Base-by-base conservation (phyloP, 1,284 basidiomycete genomes). In the Boletus semigastroideus region DNA sequence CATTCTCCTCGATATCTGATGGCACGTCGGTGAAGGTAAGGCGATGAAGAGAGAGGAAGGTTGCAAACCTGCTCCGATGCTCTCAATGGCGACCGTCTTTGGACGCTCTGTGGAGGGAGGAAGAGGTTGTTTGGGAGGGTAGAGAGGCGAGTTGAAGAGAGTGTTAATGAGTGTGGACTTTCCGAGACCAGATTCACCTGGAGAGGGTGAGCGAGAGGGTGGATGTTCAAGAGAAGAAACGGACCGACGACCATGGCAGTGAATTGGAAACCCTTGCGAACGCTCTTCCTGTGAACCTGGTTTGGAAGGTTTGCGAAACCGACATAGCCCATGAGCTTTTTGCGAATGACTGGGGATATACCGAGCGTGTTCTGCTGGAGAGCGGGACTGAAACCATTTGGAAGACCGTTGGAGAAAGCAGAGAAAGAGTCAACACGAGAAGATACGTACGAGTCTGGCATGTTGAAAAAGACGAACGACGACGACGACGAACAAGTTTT, bases 131-230 rank as follows among this genome's bases (percentile, higher is more conserved):
- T 94, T 94, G 55, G 89, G 84, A 49, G 90, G 87, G 72, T 97
- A 96, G 56, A 98, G 87, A 56, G 84, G 83, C 43, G 94, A 96
- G 70, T 96, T 93, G 82, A 98, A 98, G 58, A 98, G 82, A 17
- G 95, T 98, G 76, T 98, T 98, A 72, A 98, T 87, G 67, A 98
- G 82, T 11, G 95, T 98, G 16, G 95, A 98, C 78, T 98, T 98
- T 59, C 95, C 95, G 58, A 98, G 80, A 50, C 95, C 95, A 47
- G 94, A 97, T 77, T 98, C 95, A 74, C 94, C 94, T 97, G 20
- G 13, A 5, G 7, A 27, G 22, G 14, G 68, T 55, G 58, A 54
- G 49, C 43, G 49, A 51, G 44, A 50, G 49, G 40, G 46, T 52
- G 48, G 63, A 62, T 50, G 62, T 57, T 2, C 1, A 6, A 59